These are phyloP conservation scores for Penicillium cataractarum DNA, from an alignment of 495 filamentous ascomycete species.

Conservation along the genomic window DNA sequence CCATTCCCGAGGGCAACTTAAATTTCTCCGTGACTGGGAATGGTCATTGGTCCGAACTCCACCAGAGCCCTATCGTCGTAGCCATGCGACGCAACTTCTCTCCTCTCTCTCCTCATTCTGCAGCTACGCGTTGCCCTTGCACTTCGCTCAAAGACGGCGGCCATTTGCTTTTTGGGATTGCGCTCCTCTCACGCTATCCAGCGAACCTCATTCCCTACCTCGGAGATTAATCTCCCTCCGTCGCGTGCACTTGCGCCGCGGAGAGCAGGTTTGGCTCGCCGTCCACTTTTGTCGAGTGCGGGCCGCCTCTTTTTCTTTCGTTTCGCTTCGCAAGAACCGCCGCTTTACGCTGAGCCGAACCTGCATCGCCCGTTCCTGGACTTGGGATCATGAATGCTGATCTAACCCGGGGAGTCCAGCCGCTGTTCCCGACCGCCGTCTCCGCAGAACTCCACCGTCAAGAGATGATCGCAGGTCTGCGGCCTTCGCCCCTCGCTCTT, in stretches of 20 bases:
- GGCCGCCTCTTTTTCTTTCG: constrained; percentile 21
- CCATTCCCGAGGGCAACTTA: constrained; percentile 38
- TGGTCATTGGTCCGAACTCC: constrained; percentile 19
- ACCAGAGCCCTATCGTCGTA: constrained; percentile 24
- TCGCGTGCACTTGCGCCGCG: constrained; percentile 21
- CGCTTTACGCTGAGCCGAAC: constrained; percentile 7
- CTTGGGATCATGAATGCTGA: constrained; percentile 42
- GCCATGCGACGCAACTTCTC: constrained; percentile 3
- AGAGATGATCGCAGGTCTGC: constrained; percentile 45
- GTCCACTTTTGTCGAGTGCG: constrained; percentile 13
- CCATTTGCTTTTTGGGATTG: constrained; percentile 1
- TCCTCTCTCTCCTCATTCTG: constrained; percentile 16
- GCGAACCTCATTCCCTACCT: constrained; percentile 4
- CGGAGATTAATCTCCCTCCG: constrained; percentile 26
- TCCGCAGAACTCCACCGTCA: constrained; percentile 31
- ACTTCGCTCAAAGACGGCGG: constrained; percentile 8
- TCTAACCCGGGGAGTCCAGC: constrained; percentile 24
- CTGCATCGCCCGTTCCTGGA: constrained; percentile 13
- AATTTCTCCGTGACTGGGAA: constrained; percentile 11
- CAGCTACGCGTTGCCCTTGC: constrained; percentile 8
- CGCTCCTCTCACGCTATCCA: constrained; percentile 6
- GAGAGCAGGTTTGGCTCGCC: constrained; percentile 20
- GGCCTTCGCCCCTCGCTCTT: constrained; percentile 30
- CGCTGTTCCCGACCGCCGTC: constrained; percentile 34
- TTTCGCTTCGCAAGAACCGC: constrained; percentile 18